Evolutionary conservation across 2,329 filamentous ascomycete species (phyloP).

Genomic region (Fusarium tupiense): DNA sequence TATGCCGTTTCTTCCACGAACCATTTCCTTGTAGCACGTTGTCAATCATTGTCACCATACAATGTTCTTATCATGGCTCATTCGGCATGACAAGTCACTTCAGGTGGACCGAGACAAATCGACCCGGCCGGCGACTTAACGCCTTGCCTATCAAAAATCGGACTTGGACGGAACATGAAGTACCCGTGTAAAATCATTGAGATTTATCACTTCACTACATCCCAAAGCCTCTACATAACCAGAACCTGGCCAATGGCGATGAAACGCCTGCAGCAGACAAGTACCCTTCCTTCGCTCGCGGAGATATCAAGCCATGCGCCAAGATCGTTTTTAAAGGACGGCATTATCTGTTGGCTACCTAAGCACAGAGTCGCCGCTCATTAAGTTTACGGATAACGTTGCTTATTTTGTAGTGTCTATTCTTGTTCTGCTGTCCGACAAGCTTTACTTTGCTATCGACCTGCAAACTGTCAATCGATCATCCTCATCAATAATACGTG

Average conservation of each 20-base stretch:
- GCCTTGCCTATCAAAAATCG: constrained; percentile 2
- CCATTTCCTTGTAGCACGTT: neutral
- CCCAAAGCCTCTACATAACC: neutral
- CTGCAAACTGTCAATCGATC: neutral
- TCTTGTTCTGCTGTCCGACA: neutral
- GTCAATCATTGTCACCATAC: neutral
- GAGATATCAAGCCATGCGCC: neutral
- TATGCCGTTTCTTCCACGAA: neutral
- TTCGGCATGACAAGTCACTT: constrained; percentile 12
- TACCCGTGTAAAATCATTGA: neutral
- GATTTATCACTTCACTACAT: neutral
- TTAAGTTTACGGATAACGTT: neutral
- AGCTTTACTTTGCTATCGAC: constrained; percentile 2
- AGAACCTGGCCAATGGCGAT: neutral
- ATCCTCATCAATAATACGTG: neutral
- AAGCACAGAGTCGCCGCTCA: neutral
- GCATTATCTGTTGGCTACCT: neutral
- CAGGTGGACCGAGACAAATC: constrained; percentile 12
- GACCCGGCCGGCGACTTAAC: constrained; percentile 1
- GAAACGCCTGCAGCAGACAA: neutral
- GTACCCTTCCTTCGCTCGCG: neutral
- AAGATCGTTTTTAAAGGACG: neutral
- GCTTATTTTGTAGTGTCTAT: neutral
- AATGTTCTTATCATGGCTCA: constrained; percentile 9
- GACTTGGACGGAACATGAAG: constrained; percentile 2